These are phyloP conservation scores for Xanthoconium purpureum DNA, from an alignment of 768 basidiomycete genomes.

Conservation along the genomic window DNA sequence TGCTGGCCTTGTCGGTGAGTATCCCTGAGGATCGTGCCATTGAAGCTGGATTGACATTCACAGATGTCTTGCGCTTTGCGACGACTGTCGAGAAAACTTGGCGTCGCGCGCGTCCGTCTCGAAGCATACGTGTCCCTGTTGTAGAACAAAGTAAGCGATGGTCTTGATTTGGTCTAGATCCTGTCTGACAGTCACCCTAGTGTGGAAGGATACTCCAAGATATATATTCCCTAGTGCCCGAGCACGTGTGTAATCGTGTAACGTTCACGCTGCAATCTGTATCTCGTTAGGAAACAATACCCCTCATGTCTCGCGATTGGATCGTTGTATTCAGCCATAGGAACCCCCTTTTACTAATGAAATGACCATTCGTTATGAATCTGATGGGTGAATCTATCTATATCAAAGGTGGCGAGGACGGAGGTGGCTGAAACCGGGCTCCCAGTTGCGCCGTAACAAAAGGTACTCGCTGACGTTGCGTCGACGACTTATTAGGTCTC, in stretches of 20 bases:
- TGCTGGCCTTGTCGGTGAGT: slow-evolving; percentile 83
- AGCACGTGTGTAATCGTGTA: not conserved
- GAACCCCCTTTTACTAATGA: not conserved
- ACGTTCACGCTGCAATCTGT: slow-evolving; percentile 1
- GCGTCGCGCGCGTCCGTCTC: slow-evolving; percentile 48
- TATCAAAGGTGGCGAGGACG: not conserved
- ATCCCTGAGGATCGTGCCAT: not conserved
- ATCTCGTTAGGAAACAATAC: slow-evolving; percentile 12
- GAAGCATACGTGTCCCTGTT: slow-evolving; percentile 52
- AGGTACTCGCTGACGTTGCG: not conserved
- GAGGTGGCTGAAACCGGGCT: not conserved
- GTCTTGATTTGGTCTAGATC: not conserved
- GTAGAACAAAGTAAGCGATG: slow-evolving; percentile 42
- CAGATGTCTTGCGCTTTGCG: slow-evolving; percentile 51
- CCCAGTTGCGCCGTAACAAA: not conserved
- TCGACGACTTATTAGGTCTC: not conserved
- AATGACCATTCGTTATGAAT: not conserved
- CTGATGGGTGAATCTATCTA: not conserved
- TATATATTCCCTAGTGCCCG: slow-evolving; percentile 29
- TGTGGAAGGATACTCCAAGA: slow-evolving; percentile 36
- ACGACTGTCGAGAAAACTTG: slow-evolving; percentile 52
- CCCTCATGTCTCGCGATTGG: slow-evolving; percentile 3
- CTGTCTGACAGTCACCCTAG: slow-evolving; percentile 15
- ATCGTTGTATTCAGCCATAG: slow-evolving; percentile 11
- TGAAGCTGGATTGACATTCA: not conserved